These are phyloP conservation scores for Aspergillus puulaauensis DNA, from an alignment of 2,329 filamentous ascomycete genomes.

Conservation along the genomic window DNA sequence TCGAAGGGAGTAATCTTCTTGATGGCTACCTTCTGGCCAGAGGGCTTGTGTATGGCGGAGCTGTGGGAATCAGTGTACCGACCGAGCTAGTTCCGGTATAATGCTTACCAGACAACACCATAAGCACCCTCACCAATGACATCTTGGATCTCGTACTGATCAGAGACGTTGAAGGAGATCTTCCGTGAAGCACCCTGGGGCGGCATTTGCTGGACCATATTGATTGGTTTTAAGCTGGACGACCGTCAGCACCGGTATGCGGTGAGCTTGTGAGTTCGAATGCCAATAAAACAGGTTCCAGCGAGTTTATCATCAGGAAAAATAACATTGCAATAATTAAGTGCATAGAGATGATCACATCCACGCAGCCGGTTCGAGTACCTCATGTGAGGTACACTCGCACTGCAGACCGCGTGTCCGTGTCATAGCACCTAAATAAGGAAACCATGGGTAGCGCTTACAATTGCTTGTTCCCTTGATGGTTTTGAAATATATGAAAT, in stretches of 20 bases:
- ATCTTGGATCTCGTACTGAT: constrained; percentile 99
- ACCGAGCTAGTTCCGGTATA: background rate
- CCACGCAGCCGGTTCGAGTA: background rate
- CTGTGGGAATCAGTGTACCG: constrained; percentile 46
- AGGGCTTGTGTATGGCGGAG: constrained; percentile 97
- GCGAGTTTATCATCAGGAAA: background rate
- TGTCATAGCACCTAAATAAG: background rate
- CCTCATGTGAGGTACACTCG: background rate
- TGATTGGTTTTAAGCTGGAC: constrained; percentile 10
- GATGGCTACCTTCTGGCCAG: constrained; percentile 97
- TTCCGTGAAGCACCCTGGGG: constrained; percentile 68
- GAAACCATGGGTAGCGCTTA: constrained; percentile 10
- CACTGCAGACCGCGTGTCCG: background rate
- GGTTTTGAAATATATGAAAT: background rate
- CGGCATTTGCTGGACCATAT: constrained; percentile 45
- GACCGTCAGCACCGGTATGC: constrained; percentile 7
- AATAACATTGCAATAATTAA: background rate
- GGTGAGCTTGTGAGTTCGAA: background rate
- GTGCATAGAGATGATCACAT: background rate
- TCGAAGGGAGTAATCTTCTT: constrained; percentile 99
- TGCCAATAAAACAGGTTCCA: background rate
- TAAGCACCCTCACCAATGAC: constrained; percentile 98
- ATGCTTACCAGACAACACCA: constrained; percentile 89
- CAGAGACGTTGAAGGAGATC: constrained; percentile 99
- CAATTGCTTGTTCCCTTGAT: background rate